Evolutionary conservation across 225 moss, liverwort and hornwort species (phyloP), one percentile per base, ranked within the genome.

Genomic region (Climacium dendroides): DNA sequence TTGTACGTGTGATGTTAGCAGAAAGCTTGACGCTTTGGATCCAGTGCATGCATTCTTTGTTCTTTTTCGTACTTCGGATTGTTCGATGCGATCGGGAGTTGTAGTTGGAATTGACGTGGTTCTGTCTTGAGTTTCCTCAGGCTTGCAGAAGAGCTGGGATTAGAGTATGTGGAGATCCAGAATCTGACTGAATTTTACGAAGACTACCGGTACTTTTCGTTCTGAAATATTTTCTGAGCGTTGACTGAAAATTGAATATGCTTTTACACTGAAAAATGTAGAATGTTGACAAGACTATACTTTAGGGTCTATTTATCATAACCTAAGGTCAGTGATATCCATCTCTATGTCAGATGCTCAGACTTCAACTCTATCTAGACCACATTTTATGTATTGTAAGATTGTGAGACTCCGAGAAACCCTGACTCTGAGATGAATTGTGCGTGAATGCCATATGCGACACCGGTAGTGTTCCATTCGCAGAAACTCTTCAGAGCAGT

Each of bases 151-250:
- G 97, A 97, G 87, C 91, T 96, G 58, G 96, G 95, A 86, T 90
- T 98, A 80, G 97, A 98, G 89, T 97, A 87, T 80, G 94, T 98
- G 81, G 97, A 98, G 93, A 96, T 98, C 24, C 97, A 96, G 89
- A 98, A 98, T 80, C 89, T 96, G 61, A 90, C 89, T 47, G 98
- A 98, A 67, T 98, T 98, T 82, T 98, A 98, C 72, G 98, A 98
- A 82, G 98, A 97, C 83, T 95, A 96, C 79, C 91, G 95, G 95
- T 96, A 91, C 35, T 45, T 81, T 52, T 69, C 65, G 67, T 57
- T 53, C 71, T 75, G 48, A 80, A 34, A 64, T 50, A 7, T 41
- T 43, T 71, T 37, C 47, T 66, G 59, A 81, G 75, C 19, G 23
- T 74, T 50, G 18, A 57, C 39, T 11, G 30, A 64, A 59, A 77